Evolutionary conservation across 345 rosid genomes (phyloP), one percentile per base, ranked within the genome.

Genomic region (Lagerstroemia speciosa): DNA sequence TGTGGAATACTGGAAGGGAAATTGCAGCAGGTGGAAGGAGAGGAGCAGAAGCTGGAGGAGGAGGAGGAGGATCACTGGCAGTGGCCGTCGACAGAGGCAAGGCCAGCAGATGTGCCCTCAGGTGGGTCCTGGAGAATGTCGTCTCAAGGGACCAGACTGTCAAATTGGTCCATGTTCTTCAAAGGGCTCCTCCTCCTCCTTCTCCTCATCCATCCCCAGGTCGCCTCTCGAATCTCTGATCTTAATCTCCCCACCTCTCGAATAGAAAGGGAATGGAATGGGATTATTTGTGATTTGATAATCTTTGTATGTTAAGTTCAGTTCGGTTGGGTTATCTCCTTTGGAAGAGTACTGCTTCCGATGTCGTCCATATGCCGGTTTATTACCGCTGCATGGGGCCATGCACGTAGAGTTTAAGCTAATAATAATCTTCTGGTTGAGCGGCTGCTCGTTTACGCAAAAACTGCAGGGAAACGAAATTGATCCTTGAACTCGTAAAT

Each of bases 91-190:
- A 81, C 43, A 79, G 66, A 30, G 84, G 78, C 53, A 85, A 80
- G 70, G 29, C 76, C 48, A 84, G 89, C 74, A 74, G 73, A 27
- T 64, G 68, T 16, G 83, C 85, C 68, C 80, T 88, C 52, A 78
- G 73, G 78, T 88, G 90, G 88, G 87, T 88, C 37, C 68, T 76
- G 22, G 86, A 84, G 12, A 64, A 81, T 69, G 37, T 82, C 57
- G 60, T 81, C 67, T 75, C 80, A 26, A 64, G 72, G 74, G 78
- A 69, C 50, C 80, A 72, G 27, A 68, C 76, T 0, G 8, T 91
- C 10, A 85, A 73, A 71, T 91, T 91, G 10, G 74, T 91, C 70
- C 95, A 91, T 71, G 91, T 91, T 57, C 41, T 76, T 66, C 86
- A 79, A 15, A 82, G 65, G 62, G 46, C 81, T 20, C 45, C 76